These are phyloP conservation scores for Lasiodiplodia theobromae DNA, from an alignment of 2,329 filamentous ascomycete species.

Conservation along the genomic window DNA sequence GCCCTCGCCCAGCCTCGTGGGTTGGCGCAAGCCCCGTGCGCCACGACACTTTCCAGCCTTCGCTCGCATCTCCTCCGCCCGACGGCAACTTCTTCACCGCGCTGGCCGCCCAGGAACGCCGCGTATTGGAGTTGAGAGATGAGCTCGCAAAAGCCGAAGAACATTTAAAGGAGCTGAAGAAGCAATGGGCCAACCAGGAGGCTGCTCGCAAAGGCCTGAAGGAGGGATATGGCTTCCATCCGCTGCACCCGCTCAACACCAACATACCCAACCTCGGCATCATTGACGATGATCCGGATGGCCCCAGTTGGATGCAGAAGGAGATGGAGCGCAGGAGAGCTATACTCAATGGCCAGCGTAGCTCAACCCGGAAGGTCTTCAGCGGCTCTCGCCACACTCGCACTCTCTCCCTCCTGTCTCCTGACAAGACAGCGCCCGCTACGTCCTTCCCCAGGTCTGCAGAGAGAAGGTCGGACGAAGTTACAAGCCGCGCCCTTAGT, in stretches of 20 bases:
- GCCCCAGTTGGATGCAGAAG: constrained; percentile 54
- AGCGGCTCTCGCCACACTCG: constrained; percentile 67
- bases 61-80: constrained; percentile 31
- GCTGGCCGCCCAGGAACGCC: constrained; percentile 89
- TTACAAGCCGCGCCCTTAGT: constrained; percentile 31
- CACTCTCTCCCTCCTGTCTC: constrained; percentile 84
- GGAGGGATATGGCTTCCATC: constrained; percentile 53
- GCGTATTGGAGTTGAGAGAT: constrained; percentile 88
- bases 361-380: constrained; percentile 65
- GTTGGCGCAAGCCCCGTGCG: constrained; percentile 42
- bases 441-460: constrained; percentile 46
- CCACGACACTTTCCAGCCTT: constrained; percentile 35
- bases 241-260: constrained; percentile 62
- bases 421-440: constrained; percentile 47
- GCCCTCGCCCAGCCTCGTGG: constrained; percentile 49
- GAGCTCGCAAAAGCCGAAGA: constrained; percentile 84
- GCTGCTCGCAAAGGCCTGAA: constrained; percentile 72
- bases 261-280: constrained; percentile 42
- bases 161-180: constrained; percentile 79
- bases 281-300: constrained; percentile 53
- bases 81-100: constrained; percentile 75
- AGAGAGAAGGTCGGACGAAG: constrained; percentile 38
- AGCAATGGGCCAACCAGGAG: constrained; percentile 81
- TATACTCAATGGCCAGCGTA: constrained; percentile 61
- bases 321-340: constrained; percentile 79